Percentiles rank a stretch among this genome's conserved stretches.
Evolutionary conservation across 768 basidiomycete genomes (phyloP).

Genomic region (Harrya chromipes): DNA sequence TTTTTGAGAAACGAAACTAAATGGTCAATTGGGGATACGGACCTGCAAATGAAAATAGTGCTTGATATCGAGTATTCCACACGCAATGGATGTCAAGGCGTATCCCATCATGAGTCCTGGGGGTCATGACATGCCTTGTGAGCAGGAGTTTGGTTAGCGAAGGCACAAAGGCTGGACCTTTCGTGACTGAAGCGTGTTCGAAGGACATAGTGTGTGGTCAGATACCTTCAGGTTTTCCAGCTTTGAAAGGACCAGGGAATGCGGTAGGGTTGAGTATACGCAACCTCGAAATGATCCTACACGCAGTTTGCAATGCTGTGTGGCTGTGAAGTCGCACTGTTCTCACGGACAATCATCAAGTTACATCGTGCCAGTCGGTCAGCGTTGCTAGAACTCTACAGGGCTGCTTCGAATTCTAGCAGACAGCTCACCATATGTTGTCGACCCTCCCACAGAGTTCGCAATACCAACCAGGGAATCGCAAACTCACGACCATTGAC

Average conservation of each 20-base stretch:
- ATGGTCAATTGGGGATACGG: conserved; percentile 15
- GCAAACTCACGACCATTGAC: background rate
- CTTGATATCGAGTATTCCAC: conserved; percentile 81
- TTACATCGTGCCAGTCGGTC: too few species aligned
- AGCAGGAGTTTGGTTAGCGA: conserved; percentile 1
- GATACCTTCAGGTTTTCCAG: too few species aligned
- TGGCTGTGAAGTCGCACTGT: conserved; percentile 8
- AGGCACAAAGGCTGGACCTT: conserved; percentile 48
- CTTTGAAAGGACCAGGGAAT: too few species aligned
- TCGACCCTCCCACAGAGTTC: background rate
- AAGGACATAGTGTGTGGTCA: conserved; percentile 58
- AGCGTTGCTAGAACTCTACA: too few species aligned
- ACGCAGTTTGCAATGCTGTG: background rate
- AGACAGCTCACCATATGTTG: background rate
- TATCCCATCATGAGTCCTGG: conserved; percentile 74
- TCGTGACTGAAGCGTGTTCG: conserved; percentile 79
- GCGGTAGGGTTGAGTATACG: too few species aligned
- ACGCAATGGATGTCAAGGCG: conserved; percentile 69
- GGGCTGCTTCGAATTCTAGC: background rate
- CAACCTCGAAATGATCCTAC: too few species aligned
- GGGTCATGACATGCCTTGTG: background rate
- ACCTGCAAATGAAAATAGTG: conserved; percentile 87
- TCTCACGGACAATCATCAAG: background rate
- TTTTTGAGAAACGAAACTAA: conserved; percentile 3
- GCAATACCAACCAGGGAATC: background rate